Evolutionary conservation across 306 rosid species (phyloP), one percentile per base, ranked within the genome.

Genomic region (Lathyrus tuberosus): DNA sequence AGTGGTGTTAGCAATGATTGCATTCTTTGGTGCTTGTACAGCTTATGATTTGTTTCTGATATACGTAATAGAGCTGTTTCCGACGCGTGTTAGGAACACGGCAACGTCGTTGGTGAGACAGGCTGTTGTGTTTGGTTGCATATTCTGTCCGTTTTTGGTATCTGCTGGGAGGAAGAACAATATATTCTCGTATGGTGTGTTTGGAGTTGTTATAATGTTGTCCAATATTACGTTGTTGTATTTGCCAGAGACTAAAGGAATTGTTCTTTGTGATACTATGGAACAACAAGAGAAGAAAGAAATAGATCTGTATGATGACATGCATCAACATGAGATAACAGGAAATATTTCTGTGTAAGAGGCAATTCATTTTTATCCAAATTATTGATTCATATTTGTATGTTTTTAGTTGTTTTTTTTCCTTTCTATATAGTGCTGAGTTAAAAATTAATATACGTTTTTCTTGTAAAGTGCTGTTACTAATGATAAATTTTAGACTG

Each of bases 51-150:
- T 7, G 10, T 35, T 35, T 6, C 40, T 35, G 40, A 6, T 35
- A 35, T 35, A 35, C 49, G 71, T 53, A 0, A 47, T 80, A 15
- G 87, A 83, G 76, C 1, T 84, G 40, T 83, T 83, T 42, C 87
- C 87, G 0, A 80, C 84, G 3, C 37, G 80, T 56, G 84, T 83
- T 56, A 77, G 85, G 68, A 84, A 77, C 73, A 77, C 81, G 2
- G 58, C 79, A 2, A 70, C 83, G 0, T 57, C 85, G 0, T 16
- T 84, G 52, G 69, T 74, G 49, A 54, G 87, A 48, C 87, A 80
- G 9, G 72, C 75, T 1, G 30, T 65, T 14, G 65, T 65, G 6
- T 62, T 57, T 41, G 80, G 84, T 3, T 65, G 74, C 26, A 67
- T 71, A 3, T 80, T 75, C 10, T 15, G 67, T n/a, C 78, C 77